phyloP scores from a whole-genome alignment of 257 asterid species.

The Solanum clarkiae region DNA sequence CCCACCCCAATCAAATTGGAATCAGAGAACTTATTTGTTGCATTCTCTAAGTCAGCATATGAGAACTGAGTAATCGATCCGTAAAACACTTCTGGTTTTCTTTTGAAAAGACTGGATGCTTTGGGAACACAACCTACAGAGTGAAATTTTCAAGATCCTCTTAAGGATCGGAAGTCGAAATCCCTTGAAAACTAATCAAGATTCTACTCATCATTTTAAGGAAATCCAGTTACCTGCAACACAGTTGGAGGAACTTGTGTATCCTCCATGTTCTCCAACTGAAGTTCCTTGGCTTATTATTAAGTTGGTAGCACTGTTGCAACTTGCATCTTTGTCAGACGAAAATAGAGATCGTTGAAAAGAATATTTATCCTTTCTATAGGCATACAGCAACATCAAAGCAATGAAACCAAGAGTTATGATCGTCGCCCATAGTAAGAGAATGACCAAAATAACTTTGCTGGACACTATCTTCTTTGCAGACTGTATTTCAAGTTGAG shows the following conservation, averaged over 20 bases:
- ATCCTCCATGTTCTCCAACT: constrained; percentile 22
- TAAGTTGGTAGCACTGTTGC: constrained; percentile 49
- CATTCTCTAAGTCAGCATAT: constrained; percentile 68
- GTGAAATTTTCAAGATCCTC: not conserved
- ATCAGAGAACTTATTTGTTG: constrained; percentile 60
- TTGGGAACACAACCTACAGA: constrained; percentile 68
- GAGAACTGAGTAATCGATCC: constrained; percentile 60
- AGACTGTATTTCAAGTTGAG: constrained; percentile 21
- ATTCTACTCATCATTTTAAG: not conserved
- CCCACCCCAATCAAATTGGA: constrained; percentile 83
- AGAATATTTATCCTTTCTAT: constrained; percentile 30
- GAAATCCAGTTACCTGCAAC: constrained; percentile 27
- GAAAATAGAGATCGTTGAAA: constrained; percentile 38
- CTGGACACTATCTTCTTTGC: constrained; percentile 38
- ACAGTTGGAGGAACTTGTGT: constrained; percentile 20
- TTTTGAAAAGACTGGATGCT: constrained; percentile 29
- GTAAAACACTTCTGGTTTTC: constrained; percentile 37
- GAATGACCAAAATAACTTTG: constrained; percentile 32
- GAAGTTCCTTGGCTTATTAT: constrained; percentile 34
- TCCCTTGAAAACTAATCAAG: not conserved
- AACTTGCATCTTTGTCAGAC: constrained; percentile 55
- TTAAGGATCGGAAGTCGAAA: not conserved
- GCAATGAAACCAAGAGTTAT: constrained; percentile 41
- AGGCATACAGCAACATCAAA: constrained; percentile 31
- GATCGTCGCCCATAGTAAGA: constrained; percentile 41